phyloP scores from a whole-genome alignment of 2,329 filamentous ascomycete genomes.

The Mariannaea sp. region DNA sequence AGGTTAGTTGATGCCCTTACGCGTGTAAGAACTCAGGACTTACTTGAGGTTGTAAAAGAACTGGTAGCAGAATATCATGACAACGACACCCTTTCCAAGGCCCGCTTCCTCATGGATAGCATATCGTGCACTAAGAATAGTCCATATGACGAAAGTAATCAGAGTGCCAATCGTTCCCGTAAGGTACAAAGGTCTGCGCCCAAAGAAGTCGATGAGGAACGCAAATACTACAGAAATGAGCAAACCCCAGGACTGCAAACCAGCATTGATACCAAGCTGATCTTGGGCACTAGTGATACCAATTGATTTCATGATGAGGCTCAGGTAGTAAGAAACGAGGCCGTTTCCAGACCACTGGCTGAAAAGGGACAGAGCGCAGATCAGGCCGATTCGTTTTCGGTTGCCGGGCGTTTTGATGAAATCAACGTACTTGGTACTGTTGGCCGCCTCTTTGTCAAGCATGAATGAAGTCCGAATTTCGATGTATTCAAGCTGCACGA shows the following conservation, averaged over 20 bases:
- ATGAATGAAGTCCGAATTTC: constrained; percentile 46
- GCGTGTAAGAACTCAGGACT: no score
- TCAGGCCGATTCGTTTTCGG: constrained; percentile 28
- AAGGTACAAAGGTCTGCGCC: constrained; percentile 48
- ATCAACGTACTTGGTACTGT: constrained; percentile 24
- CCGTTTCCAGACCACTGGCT: constrained; percentile 41
- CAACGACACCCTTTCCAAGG: no score
- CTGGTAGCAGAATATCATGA: no score
- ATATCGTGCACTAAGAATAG: constrained; percentile 47
- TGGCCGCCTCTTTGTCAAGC: constrained; percentile 31
- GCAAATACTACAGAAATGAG: constrained; percentile 42
- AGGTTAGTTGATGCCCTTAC: no score
- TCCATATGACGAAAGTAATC: constrained; percentile 45
- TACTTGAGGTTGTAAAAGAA: no score
- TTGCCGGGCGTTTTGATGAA: constrained; percentile 26
- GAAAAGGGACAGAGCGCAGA: constrained; percentile 37
- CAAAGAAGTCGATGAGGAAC: constrained; percentile 47
- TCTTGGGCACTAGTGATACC: constrained; percentile 45
- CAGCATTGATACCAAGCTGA: constrained; percentile 48
- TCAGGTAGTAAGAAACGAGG: constrained; percentile 46
- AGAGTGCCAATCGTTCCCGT: constrained; percentile 44
- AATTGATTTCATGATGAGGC: constrained; percentile 44
- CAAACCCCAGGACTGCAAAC: constrained; percentile 48
- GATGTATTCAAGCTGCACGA: constrained; percentile 46
- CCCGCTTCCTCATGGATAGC: no score